These are phyloP conservation scores for Monilinia vaccinii-corymbosi DNA, from an alignment of 2,329 filamentous ascomycete genomes.

Conservation along the genomic window DNA sequence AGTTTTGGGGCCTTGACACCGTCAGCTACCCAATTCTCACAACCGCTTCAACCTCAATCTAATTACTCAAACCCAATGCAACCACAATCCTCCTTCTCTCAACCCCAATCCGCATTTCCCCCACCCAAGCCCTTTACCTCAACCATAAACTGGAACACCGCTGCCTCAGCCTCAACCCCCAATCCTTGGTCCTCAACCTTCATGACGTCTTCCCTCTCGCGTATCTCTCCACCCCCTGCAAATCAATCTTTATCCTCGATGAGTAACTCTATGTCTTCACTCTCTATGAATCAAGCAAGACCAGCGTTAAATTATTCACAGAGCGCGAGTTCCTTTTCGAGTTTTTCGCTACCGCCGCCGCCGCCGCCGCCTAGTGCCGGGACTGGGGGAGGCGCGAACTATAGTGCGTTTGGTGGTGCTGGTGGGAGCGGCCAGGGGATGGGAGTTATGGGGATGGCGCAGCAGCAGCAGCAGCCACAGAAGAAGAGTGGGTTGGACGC, in stretches of 20 bases:
- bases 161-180: slow-evolving; percentile 30
- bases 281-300: slow-evolving; percentile 35
- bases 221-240: not conserved
- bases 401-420: slow-evolving; percentile 20
- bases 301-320: slow-evolving; percentile 31
- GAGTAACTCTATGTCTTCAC: slow-evolving; percentile 37
- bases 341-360: slow-evolving; percentile 30
- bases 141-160: slow-evolving; percentile 42
- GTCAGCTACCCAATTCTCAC: slow-evolving; percentile 52
- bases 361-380: slow-evolving; percentile 22
- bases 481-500: slow-evolving; percentile 41
- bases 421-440: slow-evolving; percentile 16
- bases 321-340: slow-evolving; percentile 32
- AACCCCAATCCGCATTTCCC: slow-evolving; percentile 10
- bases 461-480: slow-evolving; percentile 18
- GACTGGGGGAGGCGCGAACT: slow-evolving; percentile 4
- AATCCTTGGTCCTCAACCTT: slow-evolving; percentile 39
- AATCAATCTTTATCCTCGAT: slow-evolving; percentile 27
- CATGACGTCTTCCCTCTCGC: slow-evolving; percentile 21
- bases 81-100: slow-evolving; percentile 6
- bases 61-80: slow-evolving; percentile 1
- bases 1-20: slow-evolving; percentile 48
- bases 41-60: slow-evolving; percentile 35
- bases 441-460: slow-evolving; percentile 13
- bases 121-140: slow-evolving; percentile 17